These are phyloP conservation scores for Isochrysis galbana DNA, from an alignment of 78 protist genomes.

Conservation along the genomic window DNA sequence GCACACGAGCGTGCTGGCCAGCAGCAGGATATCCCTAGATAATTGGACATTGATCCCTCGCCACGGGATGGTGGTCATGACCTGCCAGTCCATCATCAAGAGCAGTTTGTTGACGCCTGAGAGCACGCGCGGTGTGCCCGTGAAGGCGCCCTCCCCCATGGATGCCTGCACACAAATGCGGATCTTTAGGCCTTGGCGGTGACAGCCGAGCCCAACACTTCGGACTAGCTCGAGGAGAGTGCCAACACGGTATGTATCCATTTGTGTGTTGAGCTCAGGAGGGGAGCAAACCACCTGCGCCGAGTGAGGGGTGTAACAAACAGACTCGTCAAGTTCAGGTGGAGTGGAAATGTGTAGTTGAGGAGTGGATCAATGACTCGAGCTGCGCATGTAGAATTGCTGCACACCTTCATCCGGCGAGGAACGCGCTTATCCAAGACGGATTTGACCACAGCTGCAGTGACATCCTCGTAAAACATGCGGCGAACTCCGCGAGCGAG, in stretches of 20 bases:
- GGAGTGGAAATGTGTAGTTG: background rate
- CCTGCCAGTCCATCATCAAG: background rate
- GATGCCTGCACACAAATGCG: constrained; percentile 11
- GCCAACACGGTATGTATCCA: constrained; percentile 40
- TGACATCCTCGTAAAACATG: background rate
- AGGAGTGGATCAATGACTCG: background rate
- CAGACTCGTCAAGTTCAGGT: background rate
- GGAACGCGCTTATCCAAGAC: background rate
- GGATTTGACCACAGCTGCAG: background rate
- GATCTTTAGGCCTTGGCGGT: background rate
- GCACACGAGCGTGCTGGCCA: too few relatives aligned
- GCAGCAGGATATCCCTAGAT: too few relatives aligned
- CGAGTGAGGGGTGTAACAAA: background rate
- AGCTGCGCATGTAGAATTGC: background rate
- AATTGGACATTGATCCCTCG: too few relatives aligned
- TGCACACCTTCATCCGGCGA: background rate
- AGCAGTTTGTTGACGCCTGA: background rate
- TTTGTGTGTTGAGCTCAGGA: constrained; percentile 39
- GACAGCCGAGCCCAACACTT: background rate
- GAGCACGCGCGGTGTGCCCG: constrained; percentile 31
- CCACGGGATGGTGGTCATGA: too few relatives aligned
- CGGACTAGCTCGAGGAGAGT: constrained; percentile 41
- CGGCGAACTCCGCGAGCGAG: background rate
- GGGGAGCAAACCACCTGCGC: background rate
- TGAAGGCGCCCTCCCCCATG: constrained; percentile 33